These are phyloP conservation scores for Lactarius deliciosus DNA, from an alignment of 768 basidiomycete genomes.

Conservation along the genomic window DNA sequence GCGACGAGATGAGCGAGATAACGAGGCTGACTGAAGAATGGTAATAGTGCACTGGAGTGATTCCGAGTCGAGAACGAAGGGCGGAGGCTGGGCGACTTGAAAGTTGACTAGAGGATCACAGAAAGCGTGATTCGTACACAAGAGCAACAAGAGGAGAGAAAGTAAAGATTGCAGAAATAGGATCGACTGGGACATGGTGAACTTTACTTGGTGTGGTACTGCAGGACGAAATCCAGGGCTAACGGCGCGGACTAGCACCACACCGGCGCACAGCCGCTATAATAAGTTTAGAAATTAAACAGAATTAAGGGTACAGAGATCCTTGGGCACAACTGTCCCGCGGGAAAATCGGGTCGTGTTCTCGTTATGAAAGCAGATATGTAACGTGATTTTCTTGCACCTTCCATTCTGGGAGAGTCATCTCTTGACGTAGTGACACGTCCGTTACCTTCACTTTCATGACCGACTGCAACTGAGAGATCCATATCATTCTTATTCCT, in stretches of 20 bases:
- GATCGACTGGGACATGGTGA: background rate
- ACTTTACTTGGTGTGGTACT: background rate
- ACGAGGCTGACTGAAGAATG: conserved; percentile 56
- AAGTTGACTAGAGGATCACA: conserved; percentile 50
- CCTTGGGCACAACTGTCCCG: too few relatives aligned
- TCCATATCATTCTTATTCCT: background rate
- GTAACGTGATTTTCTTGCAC: too few relatives aligned
- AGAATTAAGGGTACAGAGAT: too few relatives aligned
- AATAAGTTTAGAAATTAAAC: too few relatives aligned
- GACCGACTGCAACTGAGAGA: too few relatives aligned
- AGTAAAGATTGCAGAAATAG: background rate
- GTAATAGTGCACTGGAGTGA: conserved; percentile 59
- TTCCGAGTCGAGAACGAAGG: conserved; percentile 49
- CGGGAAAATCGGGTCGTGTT: too few relatives aligned
- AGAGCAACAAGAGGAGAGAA: conserved; percentile 17
- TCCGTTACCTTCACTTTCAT: too few relatives aligned
- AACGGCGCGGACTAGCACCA: too few relatives aligned
- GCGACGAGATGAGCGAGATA: conserved; percentile 4
- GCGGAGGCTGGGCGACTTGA: conserved; percentile 72
- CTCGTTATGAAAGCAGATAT: too few relatives aligned
- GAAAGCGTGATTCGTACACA: conserved; percentile 19
- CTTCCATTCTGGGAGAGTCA: too few relatives aligned
- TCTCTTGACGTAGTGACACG: too few relatives aligned
- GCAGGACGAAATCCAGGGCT: background rate
- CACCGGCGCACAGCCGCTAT: too few relatives aligned